A percentile compares a stretch with the other conserved stretches of the same genome.
Conservation (phyloP, 306 rosid genomes). For the Inga leiocalycina region DNA sequence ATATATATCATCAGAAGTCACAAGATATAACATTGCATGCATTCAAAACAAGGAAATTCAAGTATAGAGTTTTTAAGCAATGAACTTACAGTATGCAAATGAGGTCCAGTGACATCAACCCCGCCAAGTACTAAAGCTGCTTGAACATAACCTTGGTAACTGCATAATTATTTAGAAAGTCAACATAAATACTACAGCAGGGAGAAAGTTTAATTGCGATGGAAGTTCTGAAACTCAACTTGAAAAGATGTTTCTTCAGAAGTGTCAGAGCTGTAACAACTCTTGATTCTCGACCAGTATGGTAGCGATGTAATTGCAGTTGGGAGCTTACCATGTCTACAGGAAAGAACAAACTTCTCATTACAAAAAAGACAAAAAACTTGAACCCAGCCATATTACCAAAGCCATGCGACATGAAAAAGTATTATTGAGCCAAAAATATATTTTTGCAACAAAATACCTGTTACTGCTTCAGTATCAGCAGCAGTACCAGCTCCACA, state of each 20-base stretch:
- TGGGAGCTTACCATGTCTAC: conserved; percentile 98
- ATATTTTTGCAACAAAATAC: conserved; percentile 40
- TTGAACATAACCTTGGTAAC: conserved; percentile 81
- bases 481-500: conserved; percentile 99
- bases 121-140: conserved; percentile 99
- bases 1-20: conserved; percentile 30
- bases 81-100: conserved; percentile 72
- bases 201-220: neutral
- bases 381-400: neutral
- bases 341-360: conserved; percentile 35
- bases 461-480: conserved; percentile 98
- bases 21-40: conserved; percentile 13
- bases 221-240: conserved; percentile 41
- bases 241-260: conserved; percentile 57
- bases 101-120: conserved; percentile 93
- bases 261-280: conserved; percentile 53
- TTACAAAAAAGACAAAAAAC: conserved; percentile 24
- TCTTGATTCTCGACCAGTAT: conserved; percentile 51
- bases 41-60: neutral
- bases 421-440: neutral
- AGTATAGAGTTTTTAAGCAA: conserved; percentile 2
- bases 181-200: neutral
- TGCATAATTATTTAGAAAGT: conserved; percentile 37
- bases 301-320: conserved; percentile 18
- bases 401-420: neutral